Base-by-base conservation (phyloP, 2,329 filamentous ascomycete species). In the Clathrospora elynae region DNA sequence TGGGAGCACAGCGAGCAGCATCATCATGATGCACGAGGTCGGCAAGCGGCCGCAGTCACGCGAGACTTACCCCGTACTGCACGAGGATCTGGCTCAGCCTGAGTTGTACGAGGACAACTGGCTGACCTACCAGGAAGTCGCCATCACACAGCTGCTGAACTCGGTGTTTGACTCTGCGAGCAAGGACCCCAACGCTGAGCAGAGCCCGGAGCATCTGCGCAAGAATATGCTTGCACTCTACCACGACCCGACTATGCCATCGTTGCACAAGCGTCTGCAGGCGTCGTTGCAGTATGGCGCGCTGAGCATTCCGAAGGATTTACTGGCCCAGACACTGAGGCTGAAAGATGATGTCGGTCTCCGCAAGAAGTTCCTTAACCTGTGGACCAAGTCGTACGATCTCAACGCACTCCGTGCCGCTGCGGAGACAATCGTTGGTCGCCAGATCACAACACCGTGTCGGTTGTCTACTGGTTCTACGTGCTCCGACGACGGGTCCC, bases 101-200 rank as follows among this genome's bases (percentile, higher is more conserved):
- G 73, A 78, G 38, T 71, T 85, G 51, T 84, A 84, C 59, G 81
- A 85, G 55, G 81, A 84, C 31, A 73, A 78, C 42, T 85, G 82
- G 82, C 76, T 85, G 24, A 73, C 71, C 9, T 78, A 84, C 47
- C 82, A 85, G 57, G 82, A 85, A 57, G 70, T 79, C 14, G 77
- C 80, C 24, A 76, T 85, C 30, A 80, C 80, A 0, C 81, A 84
- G 57, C 69, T 85, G 5, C 62, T 81, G 32, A 86, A 85, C 60
- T 71, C 71, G 10, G 66, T 84, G 33, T 81, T 83, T 53, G 64
- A 75, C 23, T 61, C 71, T 4, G 64, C 69, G 0, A 51, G 33
- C 26, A 55, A 49, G 24, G 51, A 59, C 36, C 49, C 54, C 3
- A 62, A 64, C 22, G 49, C 46, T 5, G 63, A 69, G 11, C 64